Evolutionary conservation across 495 filamentous ascomycete genomes (phyloP), one percentile per base, ranked within the genome.

Genomic region (Tuber calosporum): DNA sequence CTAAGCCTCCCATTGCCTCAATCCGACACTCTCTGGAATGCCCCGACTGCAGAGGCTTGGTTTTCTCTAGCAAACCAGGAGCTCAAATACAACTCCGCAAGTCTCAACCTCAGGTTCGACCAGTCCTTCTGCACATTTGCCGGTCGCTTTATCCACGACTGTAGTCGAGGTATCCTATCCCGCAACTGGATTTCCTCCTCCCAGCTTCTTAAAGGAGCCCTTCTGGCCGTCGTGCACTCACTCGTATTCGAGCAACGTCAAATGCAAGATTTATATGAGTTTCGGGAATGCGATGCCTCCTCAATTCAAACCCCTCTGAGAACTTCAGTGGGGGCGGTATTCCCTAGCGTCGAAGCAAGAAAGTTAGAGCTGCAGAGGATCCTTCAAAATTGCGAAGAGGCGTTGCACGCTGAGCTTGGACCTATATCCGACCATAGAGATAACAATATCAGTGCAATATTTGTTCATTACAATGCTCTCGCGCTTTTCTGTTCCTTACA

Each of bases 201-300:
- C 30, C 53, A 34, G 26, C 53, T 62, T 62, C 53, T 62, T 62
- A 62, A 62, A 62, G 53, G 53, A 17, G 53, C 53, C 53, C 26
- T 62, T 62, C 26, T 62, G 13, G 53, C 53, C 26, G 53, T 62
- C 30, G 53, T 62, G 26, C 53, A 62, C 26, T 62, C 53, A 34
- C 53, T 62, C 26, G 53, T 62, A 34, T 62, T 62, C 26, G 53
- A 62, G 26, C 53, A 62, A 13, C 53, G 53, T 26, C 53, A 62
- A 62, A 62, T 62, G 53, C 53, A 62, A 34, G 53, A 62, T 62
- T 62, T 62, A 62, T 62, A 62, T 30, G 53, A 62, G 53, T 62
- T 62, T 34, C 26, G 15, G 53, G 53, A 34, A 62, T 34, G 5
- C 53, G 53, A 62, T 19, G 13, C 26, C 53, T 62, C 53, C 53